These are phyloP conservation scores for Coelastrella sp. DNA, from an alignment of 139 green algal genomes.

Conservation along the genomic window DNA sequence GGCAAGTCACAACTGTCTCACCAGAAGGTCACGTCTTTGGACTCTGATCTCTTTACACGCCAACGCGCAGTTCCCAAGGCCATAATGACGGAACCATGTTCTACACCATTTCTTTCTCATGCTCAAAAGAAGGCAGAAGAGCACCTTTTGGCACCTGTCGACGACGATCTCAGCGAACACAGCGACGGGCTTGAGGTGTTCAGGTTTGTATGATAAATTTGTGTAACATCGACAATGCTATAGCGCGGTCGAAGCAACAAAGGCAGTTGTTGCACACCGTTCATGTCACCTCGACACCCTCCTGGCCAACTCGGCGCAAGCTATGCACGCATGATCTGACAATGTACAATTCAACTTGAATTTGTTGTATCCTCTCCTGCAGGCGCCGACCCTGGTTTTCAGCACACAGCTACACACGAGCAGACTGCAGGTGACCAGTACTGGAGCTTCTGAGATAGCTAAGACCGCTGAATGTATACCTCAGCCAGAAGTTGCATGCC, in stretches of 20 bases:
- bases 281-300: neutral
- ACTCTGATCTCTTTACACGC: neutral
- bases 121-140: neutral
- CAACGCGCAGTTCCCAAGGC: neutral
- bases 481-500: neutral
- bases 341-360: neutral
- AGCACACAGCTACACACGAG: neutral
- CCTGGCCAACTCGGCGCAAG: neutral
- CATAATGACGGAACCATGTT: neutral
- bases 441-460: neutral
- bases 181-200: neutral
- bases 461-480: neutral
- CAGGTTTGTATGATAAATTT: neutral
- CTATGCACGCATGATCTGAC: neutral
- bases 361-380: neutral
- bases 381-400: neutral
- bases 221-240: neutral
- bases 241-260: neutral
- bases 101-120: neutral
- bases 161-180: neutral
- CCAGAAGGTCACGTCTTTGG: neutral
- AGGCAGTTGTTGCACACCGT: neutral
- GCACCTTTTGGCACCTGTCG: neutral
- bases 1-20: neutral
- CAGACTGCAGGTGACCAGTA: neutral